A percentile compares a stretch with the other conserved stretches of the same genome.
Conservation (phyloP, 352 stramenopile genomes). For the Thraustochytrium striatum region DNA sequence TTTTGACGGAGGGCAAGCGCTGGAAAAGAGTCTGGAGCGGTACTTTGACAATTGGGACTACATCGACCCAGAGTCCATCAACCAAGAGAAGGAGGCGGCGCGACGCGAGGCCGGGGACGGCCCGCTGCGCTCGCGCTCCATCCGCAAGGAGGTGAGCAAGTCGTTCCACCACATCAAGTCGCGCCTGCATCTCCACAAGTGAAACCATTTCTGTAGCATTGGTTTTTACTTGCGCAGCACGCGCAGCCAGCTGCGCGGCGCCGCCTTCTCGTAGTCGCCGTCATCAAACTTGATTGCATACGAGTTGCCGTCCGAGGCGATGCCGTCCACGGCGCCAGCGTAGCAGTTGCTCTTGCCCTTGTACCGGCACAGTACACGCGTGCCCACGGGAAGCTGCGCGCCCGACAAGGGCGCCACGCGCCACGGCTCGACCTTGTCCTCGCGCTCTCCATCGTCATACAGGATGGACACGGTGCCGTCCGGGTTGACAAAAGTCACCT, state of each 20-base stretch:
- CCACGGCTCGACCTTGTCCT: constrained; percentile 17
- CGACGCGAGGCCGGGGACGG: constrained; percentile 74
- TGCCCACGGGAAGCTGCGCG: not conserved
- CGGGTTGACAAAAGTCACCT: constrained; percentile 6
- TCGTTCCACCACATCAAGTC: constrained; percentile 2
- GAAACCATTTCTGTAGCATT: no score
- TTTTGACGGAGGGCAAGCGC: constrained; percentile 37
- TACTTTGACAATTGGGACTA: constrained; percentile 79
- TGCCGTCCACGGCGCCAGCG: not conserved
- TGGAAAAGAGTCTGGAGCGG: constrained; percentile 60
- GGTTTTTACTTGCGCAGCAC: constrained; percentile 14
- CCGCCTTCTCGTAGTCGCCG: not conserved
- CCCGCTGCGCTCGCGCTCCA: constrained; percentile 51
- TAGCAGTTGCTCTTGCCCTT: constrained; percentile 8
- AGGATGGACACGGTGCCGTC: not conserved
- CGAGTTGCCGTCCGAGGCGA: constrained; percentile 7
- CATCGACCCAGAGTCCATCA: constrained; percentile 72
- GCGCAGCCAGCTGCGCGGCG: not conserved
- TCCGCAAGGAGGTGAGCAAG: not conserved
- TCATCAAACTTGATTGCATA: constrained; percentile 14
- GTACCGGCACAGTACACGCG: not conserved
- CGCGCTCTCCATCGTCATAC: constrained; percentile 33
- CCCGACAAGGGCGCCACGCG: not conserved
- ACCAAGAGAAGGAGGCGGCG: constrained; percentile 69
- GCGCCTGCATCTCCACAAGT: no score